phyloP scores from a whole-genome alignment of 306 rosid genomes.

The Quercus variabilis region DNA sequence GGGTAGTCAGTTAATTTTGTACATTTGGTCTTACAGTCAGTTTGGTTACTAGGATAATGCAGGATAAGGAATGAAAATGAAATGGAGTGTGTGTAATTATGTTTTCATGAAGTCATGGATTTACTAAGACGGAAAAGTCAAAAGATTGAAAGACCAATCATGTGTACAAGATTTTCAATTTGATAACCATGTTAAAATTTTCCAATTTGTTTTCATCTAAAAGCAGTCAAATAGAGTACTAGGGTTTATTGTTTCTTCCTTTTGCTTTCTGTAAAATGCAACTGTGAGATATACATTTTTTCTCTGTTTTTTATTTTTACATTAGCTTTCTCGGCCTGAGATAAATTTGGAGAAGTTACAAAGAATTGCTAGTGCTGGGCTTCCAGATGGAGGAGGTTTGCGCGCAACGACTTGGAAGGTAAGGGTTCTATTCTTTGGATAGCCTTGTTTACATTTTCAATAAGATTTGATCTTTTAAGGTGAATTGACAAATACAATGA shows the following conservation, averaged over 20 bases:
- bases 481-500: neutral
- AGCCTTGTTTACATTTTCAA: neutral
- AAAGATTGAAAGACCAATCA: no score
- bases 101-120: neutral
- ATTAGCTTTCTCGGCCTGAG: conserved; percentile 58
- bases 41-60: neutral
- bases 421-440: neutral
- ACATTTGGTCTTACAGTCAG: neutral
- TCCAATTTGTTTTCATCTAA: no score
- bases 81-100: neutral
- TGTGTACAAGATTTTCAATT: no score
- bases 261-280: neutral
- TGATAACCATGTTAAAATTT: no score
- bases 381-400: conserved; percentile 70
- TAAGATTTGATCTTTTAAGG: neutral
- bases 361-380: conserved; percentile 65
- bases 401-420: conserved; percentile 83
- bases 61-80: neutral
- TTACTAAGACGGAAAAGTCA: no score
- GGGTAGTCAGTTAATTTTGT: neutral
- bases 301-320: neutral
- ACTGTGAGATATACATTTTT: neutral
- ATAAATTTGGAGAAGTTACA: conserved; percentile 71
- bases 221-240: neutral
- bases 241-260: neutral